Conservation (phyloP, 441 rosid genomes). For the Geranium incanum region DNA sequence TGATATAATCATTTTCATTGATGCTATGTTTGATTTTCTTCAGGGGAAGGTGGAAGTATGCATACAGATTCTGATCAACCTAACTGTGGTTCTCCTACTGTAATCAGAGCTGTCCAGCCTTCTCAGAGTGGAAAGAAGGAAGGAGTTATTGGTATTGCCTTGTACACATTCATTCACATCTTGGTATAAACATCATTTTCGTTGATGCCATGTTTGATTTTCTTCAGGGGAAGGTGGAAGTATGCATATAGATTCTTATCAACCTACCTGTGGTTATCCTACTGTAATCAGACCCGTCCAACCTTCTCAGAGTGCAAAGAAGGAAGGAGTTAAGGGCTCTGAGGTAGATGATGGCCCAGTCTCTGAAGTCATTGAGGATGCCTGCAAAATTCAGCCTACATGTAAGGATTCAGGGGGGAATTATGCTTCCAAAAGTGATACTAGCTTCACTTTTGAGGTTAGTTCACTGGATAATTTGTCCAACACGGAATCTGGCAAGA, state of each 20-base stretch:
- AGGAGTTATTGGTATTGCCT: conserved; percentile 20
- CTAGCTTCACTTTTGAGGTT: conserved; percentile 53
- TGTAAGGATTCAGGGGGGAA: conserved; percentile 35
- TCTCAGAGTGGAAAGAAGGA: conserved; percentile 33
- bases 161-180: not conserved
- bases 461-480: conserved; percentile 29
- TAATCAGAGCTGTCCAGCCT: conserved; percentile 33
- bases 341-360: conserved; percentile 28
- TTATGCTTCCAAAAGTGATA: conserved; percentile 39
- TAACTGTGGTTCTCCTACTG: conserved; percentile 39
- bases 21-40: conserved; percentile 14
- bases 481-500: conserved; percentile 35
- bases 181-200: not conserved
- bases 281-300: conserved; percentile 31
- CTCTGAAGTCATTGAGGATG: conserved; percentile 27
- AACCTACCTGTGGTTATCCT: conserved; percentile 42
- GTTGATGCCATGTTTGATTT: conserved; percentile 3
- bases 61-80: conserved; percentile 34
- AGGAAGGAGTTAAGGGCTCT: conserved; percentile 30
- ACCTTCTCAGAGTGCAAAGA: conserved; percentile 35
- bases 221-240: conserved; percentile 31
- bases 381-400: conserved; percentile 23
- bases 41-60: conserved; percentile 30
- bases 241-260: conserved; percentile 30
- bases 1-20: not conserved